These are phyloP conservation scores for Suillus ampliporus DNA, from an alignment of 768 basidiomycete species.

Conservation along the genomic window DNA sequence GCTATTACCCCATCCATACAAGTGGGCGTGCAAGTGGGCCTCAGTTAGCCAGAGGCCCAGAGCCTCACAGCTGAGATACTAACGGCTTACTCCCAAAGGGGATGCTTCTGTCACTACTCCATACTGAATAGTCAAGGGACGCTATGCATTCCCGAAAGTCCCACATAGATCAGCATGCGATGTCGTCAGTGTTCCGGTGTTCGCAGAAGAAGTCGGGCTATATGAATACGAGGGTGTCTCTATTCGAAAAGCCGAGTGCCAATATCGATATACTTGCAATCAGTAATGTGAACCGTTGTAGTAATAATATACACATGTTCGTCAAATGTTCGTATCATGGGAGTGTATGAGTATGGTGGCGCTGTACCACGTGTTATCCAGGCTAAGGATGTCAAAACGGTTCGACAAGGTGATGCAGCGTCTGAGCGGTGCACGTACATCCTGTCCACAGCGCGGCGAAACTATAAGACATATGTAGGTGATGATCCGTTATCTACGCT, in stretches of 20 bases:
- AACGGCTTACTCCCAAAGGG: slow-evolving; percentile 8
- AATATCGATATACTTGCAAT: neutral
- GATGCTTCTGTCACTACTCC: slow-evolving; percentile 3
- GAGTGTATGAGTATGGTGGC: neutral
- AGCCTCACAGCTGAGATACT: neutral
- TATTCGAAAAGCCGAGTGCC: neutral
- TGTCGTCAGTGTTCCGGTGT: neutral
- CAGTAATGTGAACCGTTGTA: neutral
- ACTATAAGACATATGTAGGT: neutral
- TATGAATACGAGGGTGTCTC: neutral
- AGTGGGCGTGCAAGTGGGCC: neutral
- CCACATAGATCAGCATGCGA: slow-evolving; percentile 7
- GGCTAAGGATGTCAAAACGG: slow-evolving; percentile 6
- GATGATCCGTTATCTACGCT: slow-evolving; percentile 6
- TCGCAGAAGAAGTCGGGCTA: slow-evolving; percentile 8
- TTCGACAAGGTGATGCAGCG: neutral
- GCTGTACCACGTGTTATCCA: slow-evolving; percentile 1
- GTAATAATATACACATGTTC: slow-evolving; percentile 4
- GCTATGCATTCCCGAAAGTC: slow-evolving; percentile 3
- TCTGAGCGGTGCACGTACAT: neutral
- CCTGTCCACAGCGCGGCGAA: slow-evolving; percentile 2
- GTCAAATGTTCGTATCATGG: too few relatives aligned
- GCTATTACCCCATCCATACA: slow-evolving; percentile 5
- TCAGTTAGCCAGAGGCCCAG: slow-evolving; percentile 2
- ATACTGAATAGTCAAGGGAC: slow-evolving; percentile 10